Conservation (phyloP, 352 stramenopile species). For the Globisporangium sylvaticum region DNA sequence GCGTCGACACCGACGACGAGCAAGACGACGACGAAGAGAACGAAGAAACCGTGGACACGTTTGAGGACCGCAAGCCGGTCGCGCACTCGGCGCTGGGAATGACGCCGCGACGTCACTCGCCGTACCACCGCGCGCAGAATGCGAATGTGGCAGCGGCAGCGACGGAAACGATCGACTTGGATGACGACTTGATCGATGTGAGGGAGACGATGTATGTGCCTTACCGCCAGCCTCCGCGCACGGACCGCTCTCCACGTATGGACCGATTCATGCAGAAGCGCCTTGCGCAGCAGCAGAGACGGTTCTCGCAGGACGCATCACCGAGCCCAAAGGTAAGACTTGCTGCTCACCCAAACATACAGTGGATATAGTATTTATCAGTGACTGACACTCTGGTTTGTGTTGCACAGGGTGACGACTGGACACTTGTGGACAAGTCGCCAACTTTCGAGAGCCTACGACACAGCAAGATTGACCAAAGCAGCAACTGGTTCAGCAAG, state of each 20-base stretch:
- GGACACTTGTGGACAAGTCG: conserved; percentile 77
- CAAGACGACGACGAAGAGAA: conserved; percentile 26
- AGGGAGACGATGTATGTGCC: conserved; percentile 54
- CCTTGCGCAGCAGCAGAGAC: conserved; percentile 21
- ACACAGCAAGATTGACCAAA: conserved; percentile 34
- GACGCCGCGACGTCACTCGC: conserved; percentile 14
- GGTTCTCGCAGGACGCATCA: conserved; percentile 27
- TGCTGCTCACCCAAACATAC: too few species aligned
- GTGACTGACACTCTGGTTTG: background rate
- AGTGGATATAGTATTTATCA: background rate
- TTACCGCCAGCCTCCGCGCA: conserved; percentile 28
- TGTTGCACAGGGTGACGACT: conserved; percentile 47
- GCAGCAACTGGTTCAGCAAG: conserved; percentile 48
- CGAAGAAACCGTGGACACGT: conserved; percentile 11
- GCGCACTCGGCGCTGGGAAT: conserved; percentile 9
- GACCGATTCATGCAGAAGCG: conserved; percentile 18
- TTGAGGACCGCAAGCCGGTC: conserved; percentile 8
- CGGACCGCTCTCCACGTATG: conserved; percentile 25
- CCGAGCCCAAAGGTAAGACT: conserved; percentile 44
- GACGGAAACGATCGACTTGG: conserved; percentile 36
- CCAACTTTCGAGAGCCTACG: conserved; percentile 60
- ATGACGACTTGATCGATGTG: conserved; percentile 48
- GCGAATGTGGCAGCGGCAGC: conserved; percentile 38
- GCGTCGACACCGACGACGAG: conserved; percentile 55
- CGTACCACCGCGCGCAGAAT: conserved; percentile 46